Evolutionary conservation across 2,329 filamentous ascomycete genomes (phyloP).

Genomic region (Exophiala sideris): DNA sequence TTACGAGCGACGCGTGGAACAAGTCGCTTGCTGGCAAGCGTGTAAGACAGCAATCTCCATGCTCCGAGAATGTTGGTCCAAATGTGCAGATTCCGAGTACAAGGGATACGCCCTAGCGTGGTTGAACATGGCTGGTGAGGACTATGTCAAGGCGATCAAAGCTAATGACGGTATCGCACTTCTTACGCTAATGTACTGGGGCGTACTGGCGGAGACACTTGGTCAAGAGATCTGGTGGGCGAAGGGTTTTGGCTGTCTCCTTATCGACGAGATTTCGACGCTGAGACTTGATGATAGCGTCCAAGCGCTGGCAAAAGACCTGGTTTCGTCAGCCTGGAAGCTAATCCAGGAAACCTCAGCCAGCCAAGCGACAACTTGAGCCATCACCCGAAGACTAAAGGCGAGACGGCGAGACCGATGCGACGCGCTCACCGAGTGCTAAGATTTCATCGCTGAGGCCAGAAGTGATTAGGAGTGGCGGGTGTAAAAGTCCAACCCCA

Average conservation of each 20-base stretch:
- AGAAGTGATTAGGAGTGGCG: too few species aligned
- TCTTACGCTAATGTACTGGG: conserved; percentile 25
- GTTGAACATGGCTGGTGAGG: conserved; percentile 23
- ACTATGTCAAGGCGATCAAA: conserved; percentile 19
- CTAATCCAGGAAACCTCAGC: too few species aligned
- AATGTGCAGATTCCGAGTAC: conserved; percentile 13
- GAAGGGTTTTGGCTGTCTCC: conserved; percentile 13
- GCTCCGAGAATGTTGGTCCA: conserved; percentile 16
- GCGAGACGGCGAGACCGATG: too few species aligned
- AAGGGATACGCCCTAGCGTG: conserved; percentile 20
- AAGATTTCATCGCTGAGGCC: too few species aligned
- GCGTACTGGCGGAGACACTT: conserved; percentile 17
- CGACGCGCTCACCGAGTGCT: too few species aligned
- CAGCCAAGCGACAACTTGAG: too few species aligned
- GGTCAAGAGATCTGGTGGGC: conserved; percentile 23
- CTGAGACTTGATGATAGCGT: neutral
- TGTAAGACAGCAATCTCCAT: conserved; percentile 19
- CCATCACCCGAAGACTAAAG: too few species aligned
- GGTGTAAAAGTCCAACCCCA: too few species aligned
- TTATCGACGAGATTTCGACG: conserved; percentile 20
- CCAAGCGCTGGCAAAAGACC: neutral
- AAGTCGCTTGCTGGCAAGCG: conserved; percentile 13
- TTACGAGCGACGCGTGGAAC: conserved; percentile 7
- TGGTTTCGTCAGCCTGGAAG: neutral
- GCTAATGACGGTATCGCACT: conserved; percentile 18